A percentile compares a stretch with the other conserved stretches of the same genome.
These are phyloP conservation scores for Zalerion maritima DNA, from an alignment of 495 filamentous ascomycete genomes.

Conservation along the genomic window DNA sequence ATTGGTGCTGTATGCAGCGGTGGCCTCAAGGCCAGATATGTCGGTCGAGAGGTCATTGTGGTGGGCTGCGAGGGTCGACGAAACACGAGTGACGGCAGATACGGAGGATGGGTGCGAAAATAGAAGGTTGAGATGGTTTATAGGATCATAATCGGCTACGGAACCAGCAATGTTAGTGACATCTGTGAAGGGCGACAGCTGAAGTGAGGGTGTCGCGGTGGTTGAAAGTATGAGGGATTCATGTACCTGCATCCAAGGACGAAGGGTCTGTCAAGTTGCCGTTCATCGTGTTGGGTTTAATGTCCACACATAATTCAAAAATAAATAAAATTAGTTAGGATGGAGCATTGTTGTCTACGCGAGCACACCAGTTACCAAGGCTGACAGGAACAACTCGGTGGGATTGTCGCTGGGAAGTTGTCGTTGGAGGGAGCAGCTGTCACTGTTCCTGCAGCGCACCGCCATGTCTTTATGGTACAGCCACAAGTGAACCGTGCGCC, in stretches of 20 bases:
- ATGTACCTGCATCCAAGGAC: slow-evolving; percentile 38
- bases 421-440: too few species aligned
- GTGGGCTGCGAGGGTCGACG: slow-evolving; percentile 54
- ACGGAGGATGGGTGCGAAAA: slow-evolving; percentile 88
- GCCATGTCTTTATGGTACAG: too few species aligned
- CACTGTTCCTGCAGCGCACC: too few species aligned
- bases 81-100: slow-evolving; percentile 57
- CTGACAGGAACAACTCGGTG: too few species aligned
- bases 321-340: not conserved
- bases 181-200: slow-evolving; percentile 1
- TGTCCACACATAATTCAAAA: slow-evolving; percentile 5
- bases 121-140: slow-evolving; percentile 82
- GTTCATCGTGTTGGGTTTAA: slow-evolving; percentile 24
- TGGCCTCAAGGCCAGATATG: slow-evolving; percentile 60
- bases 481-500: too few species aligned
- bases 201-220: too few species aligned
- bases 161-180: slow-evolving; percentile 16
- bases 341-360: too few species aligned
- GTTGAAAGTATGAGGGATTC: slow-evolving; percentile 4
- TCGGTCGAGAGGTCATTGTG: slow-evolving; percentile 75
- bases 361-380: too few species aligned
- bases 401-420: too few species aligned
- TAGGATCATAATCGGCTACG: slow-evolving; percentile 82
- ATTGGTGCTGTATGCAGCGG: slow-evolving; percentile 74
- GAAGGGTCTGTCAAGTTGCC: slow-evolving; percentile 20